Percentiles rank a stretch among this genome's conserved stretches.
phyloP scores from a whole-genome alignment of 2,329 filamentous ascomycete genomes.

The Neofusicoccum umdonicola region DNA sequence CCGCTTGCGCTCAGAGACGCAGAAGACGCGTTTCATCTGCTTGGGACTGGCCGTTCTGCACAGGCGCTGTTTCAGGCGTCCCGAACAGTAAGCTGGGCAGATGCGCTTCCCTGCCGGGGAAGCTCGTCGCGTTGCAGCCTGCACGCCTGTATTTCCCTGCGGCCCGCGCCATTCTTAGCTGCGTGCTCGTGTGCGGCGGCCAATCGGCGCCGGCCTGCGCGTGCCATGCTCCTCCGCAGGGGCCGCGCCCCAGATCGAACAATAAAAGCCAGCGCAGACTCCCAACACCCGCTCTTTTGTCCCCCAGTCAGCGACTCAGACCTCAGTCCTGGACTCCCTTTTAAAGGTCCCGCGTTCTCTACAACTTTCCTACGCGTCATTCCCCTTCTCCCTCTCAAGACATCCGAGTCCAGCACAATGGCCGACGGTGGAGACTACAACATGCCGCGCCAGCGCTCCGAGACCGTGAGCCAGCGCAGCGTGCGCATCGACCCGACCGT shows the following conservation, averaged over 20 bases:
- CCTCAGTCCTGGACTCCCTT: slow-evolving; percentile 9
- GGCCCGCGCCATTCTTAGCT: neutral
- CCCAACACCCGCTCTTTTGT: neutral
- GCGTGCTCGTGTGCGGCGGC: neutral
- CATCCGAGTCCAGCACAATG: neutral
- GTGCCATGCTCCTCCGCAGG: neutral
- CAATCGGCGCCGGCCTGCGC: neutral
- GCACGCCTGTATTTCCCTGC: neutral
- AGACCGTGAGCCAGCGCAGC: slow-evolving; percentile 3
- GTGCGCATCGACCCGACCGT: neutral
- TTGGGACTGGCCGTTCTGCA: neutral
- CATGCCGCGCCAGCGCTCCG: neutral
- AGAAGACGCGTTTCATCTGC: neutral
- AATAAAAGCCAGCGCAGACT: neutral
- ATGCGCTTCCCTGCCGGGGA: neutral
- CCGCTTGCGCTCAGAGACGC: neutral
- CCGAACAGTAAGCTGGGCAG: neutral
- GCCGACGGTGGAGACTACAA: neutral
- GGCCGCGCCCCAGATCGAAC: neutral
- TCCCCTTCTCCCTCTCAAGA: neutral
- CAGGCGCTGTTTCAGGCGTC: slow-evolving; percentile 7
- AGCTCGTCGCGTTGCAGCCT: neutral
- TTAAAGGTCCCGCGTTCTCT: slow-evolving; percentile 10
- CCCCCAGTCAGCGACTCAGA: slow-evolving; percentile 8
- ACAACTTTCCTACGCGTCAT: neutral